Evolutionary conservation across 495 filamentous ascomycete genomes (phyloP).

Genomic region (Tetracladium marchalianum): DNA sequence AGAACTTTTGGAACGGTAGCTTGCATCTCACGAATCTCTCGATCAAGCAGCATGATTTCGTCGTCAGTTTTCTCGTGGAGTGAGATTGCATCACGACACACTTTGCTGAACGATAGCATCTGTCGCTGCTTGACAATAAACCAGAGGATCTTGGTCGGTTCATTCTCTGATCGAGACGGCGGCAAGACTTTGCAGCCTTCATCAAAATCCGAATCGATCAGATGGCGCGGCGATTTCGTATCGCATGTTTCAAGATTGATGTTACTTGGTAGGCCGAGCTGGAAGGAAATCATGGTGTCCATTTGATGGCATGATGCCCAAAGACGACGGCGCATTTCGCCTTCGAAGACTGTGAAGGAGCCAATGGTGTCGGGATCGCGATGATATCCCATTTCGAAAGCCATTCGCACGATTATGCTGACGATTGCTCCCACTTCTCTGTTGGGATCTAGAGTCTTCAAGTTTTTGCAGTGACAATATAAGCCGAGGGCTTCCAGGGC

Average conservation of each 20-base stretch:
- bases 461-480: constrained; percentile 34
- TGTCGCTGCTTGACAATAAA: constrained; percentile 30
- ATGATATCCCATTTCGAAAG: constrained; percentile 91
- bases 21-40: constrained; percentile 20
- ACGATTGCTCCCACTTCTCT: constrained; percentile 30
- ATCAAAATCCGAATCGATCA: constrained; percentile 86
- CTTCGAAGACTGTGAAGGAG: constrained; percentile 74
- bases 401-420: constrained; percentile 69
- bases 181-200: constrained; percentile 66
- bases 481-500: constrained; percentile 37
- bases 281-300: constrained; percentile 81
- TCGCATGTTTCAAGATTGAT: constrained; percentile 71
- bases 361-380: constrained; percentile 76
- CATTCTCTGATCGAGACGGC: constrained; percentile 55
- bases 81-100: constrained; percentile 24
- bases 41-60: constrained; percentile 29
- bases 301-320: constrained; percentile 74
- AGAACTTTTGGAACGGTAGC: constrained; percentile 24
- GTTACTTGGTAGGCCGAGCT: constrained; percentile 78
- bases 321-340: constrained; percentile 78
- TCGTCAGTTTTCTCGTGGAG: constrained; percentile 22
- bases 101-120: constrained; percentile 33
- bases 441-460: constrained; percentile 26
- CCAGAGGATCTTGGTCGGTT: constrained; percentile 64
- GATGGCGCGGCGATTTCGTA: constrained; percentile 72